Base-by-base conservation (phyloP, 2,329 filamentous ascomycete species). In the Endothia cerciana region DNA sequence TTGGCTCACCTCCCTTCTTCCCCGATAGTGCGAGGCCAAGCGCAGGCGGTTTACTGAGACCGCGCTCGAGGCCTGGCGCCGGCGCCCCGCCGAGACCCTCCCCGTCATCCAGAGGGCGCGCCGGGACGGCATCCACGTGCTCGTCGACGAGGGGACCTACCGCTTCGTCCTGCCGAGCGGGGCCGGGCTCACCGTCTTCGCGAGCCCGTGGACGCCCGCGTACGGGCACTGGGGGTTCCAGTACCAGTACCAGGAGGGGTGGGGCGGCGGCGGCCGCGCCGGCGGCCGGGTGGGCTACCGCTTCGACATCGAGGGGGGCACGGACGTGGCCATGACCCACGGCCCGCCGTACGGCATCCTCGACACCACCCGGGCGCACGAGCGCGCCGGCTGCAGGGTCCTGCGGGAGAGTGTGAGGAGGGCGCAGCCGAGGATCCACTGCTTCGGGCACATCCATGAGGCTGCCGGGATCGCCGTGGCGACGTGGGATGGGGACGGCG, bases 71-170 rank as follows among this genome's bases (percentile, higher is more conserved):
- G 53, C 55, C 36, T 41, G 40, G 38, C 56, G 33, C 47, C 65
- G 53, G 30, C 80, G 80, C 60, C 79, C 81, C 56, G 76, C 79
- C 64, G 78, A 79, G 60, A 77, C 65, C 1, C 61, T 69, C 65
- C 77, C 80, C 64, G 70, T 69, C 2, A 36, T 64, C 10, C 53
- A 57, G 8, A 30, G 45, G n/a, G 61, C 64, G 40, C 57, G 64
- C 33, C 47, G 51, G 38, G 66, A 66, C 51, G 61, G 60, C 19
- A 45, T 66, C 28, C 62, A 64, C 45, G 58, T 51, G 4, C 38
- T 61, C 33, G 30, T 64, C 19, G 64, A 58, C 38, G 60, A 66
- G 43, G 66, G 64, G 22, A 64, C 64, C 4, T 65, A 65, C 60
- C 56, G 47, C 47, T 68, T 68, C 30, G 47, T 68, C 6, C 63